Percentiles rank a stretch among this genome's conserved stretches.
phyloP scores from a whole-genome alignment of 352 stramenopile species.

The Phytophthora pluvialis region DNA sequence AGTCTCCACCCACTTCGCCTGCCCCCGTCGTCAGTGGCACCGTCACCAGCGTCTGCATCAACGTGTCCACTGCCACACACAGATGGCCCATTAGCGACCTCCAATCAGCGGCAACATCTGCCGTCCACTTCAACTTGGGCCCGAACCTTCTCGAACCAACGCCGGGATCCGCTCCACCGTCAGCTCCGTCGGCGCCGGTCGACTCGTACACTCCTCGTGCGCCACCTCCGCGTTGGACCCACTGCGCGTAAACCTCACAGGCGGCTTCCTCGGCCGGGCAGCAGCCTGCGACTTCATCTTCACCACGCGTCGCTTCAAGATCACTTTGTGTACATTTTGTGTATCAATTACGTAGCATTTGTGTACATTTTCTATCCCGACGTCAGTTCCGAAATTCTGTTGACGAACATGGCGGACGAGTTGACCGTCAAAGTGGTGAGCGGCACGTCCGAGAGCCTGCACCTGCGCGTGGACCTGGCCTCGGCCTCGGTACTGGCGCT shows the following conservation, averaged over 20 bases:
- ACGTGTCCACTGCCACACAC: constrained; percentile 28
- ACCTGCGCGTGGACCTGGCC: constrained; percentile 50
- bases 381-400: not conserved
- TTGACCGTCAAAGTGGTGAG: constrained; percentile 79
- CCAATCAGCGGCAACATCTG: constrained; percentile 2
- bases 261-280: not conserved
- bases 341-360: constrained; percentile 7
- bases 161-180: constrained; percentile 49
- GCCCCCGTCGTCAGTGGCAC: constrained; percentile 6
- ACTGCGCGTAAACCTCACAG: constrained; percentile 9
- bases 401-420: constrained; percentile 42
- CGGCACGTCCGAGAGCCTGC: constrained; percentile 61
- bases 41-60: constrained; percentile 31
- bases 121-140: constrained; percentile 8
- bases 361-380: not conserved
- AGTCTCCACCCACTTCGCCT: constrained; percentile 8
- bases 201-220: not conserved
- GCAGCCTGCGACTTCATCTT: constrained; percentile 2
- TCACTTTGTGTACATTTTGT: constrained; percentile 13
- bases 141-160: constrained; percentile 52
- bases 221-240: not conserved
- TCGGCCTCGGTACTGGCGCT: constrained; percentile 61
- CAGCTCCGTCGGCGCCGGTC: constrained; percentile 15
- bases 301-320: constrained; percentile 22
- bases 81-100: not conserved